Base-by-base conservation (phyloP, 2,329 filamentous ascomycete genomes). In the Fusarium buharicum region DNA sequence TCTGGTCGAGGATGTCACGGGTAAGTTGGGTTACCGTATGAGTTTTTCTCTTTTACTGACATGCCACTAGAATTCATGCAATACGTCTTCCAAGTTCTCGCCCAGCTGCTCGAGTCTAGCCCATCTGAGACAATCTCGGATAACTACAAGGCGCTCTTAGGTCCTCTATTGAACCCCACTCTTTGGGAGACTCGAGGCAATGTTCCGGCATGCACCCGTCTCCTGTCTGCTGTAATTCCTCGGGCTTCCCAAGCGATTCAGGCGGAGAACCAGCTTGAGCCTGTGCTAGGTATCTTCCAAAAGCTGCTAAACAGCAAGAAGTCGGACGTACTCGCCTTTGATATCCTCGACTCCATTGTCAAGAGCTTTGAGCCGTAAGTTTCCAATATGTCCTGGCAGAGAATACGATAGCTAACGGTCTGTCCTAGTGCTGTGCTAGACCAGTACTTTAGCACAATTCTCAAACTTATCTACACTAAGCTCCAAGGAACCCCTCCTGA, bases 21-120 rank as follows among this genome's bases (percentile, higher is more conserved):
- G 89, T 90, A 78, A 72, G 80, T 14, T 3, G 2, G 16, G 13
- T 18, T 4, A 16, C 43, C 11, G 10, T 20, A 13, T 16, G 7
- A 6, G 52, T 13, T 20, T 24, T 9, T 9, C 17, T 5, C 4
- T 24, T 24, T 41, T 18, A 59, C 74, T 81, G 73, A 79, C 72
- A 30, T 22, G 18, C 14, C 22, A 36, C 30, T 65, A 90, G 95
- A 99, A 78, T 99, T 99, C 73, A 90, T 92, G 72, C 95, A 94
- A 6, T 99, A 98, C 70, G 88, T 98, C 50, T 97, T 99, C 82
- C 95, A 99, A 75, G 86, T 99, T 31, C 91, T 98, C 63, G 92
- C 94, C 3, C 91, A 94, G 48, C 85, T 99, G 13, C 84, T 99
- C 4, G 94, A 98, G 77, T 87, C 90, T 8, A 94, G 95, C 69